Conservation (phyloP, 768 basidiomycete genomes). For the Ramaria sp. region DNA sequence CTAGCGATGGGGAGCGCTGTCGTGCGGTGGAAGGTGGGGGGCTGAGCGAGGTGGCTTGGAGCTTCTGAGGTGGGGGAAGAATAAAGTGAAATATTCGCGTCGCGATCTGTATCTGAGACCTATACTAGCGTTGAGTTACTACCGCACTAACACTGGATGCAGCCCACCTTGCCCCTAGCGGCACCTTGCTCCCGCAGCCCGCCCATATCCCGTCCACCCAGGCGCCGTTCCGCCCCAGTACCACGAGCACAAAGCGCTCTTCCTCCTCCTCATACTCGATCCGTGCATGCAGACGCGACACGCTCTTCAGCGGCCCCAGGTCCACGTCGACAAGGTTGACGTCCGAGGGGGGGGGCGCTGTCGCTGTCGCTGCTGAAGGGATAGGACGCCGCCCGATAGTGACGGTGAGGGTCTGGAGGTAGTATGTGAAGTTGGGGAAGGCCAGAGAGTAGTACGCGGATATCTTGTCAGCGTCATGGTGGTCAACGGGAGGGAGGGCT, state of each 20-base stretch:
- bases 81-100: slow-evolving; percentile 96
- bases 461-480: slow-evolving; percentile 51
- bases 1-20: slow-evolving; percentile 70
- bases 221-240: slow-evolving; percentile 93
- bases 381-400: slow-evolving; percentile 88
- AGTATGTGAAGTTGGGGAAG: slow-evolving; percentile 92
- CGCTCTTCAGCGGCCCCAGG: slow-evolving; percentile 92
- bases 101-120: slow-evolving; percentile 58
- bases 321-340: slow-evolving; percentile 56
- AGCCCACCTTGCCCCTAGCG: slow-evolving; percentile 69
- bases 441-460: slow-evolving; percentile 90
- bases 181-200: slow-evolving; percentile 77
- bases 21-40: slow-evolving; percentile 55
- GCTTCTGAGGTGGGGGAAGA: slow-evolving; percentile 76
- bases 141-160: slow-evolving; percentile 3
- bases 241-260: slow-evolving; percentile 79
- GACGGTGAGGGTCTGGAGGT: slow-evolving; percentile 89
- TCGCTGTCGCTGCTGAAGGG: slow-evolving; percentile 40
- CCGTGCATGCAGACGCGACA: slow-evolving; percentile 92
- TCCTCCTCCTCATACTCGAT: slow-evolving; percentile 90
- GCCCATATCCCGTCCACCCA: slow-evolving; percentile 99
- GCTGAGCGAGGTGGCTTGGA: slow-evolving; percentile 73
- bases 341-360: slow-evolving; percentile 34
- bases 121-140: neutral
- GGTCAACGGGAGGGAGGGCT: slow-evolving; percentile 5